These are phyloP conservation scores for Ceratobasidium theobromae DNA, from an alignment of 1,284 basidiomycete genomes.

Conservation along the genomic window DNA sequence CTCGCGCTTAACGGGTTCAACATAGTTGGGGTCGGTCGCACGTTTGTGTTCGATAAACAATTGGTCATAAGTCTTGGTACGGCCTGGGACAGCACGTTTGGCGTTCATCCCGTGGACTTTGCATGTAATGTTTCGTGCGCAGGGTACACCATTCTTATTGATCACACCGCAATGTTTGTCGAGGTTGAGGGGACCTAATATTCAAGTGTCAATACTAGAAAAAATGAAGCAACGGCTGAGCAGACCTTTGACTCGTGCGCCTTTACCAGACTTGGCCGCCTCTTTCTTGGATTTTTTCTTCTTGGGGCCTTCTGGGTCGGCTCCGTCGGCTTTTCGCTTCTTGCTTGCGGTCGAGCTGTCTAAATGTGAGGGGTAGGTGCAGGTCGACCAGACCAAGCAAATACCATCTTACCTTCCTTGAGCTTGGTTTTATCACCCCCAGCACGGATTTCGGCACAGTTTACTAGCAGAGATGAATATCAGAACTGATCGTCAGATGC, in stretches of 20 bases:
- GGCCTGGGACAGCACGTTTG: constrained; percentile 88
- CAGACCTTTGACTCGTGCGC: constrained; percentile 67
- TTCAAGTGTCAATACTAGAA: constrained; percentile 3
- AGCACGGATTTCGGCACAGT: constrained; percentile 61
- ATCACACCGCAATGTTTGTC: constrained; percentile 97
- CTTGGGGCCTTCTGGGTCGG: constrained; percentile 50
- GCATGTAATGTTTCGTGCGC: constrained; percentile 96
- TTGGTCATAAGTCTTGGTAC: constrained; percentile 83
- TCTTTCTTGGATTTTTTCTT: constrained; percentile 77
- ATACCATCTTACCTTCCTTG: constrained; percentile 54
- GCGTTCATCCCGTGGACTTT: constrained; percentile 98
- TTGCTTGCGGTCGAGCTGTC: constrained; percentile 47
- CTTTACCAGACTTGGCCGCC: constrained; percentile 54
- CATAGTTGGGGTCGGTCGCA: constrained; percentile 87
- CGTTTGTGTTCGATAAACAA: constrained; percentile 92
- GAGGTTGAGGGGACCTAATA: constrained; percentile 72
- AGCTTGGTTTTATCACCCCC: constrained; percentile 54
- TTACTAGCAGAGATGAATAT: constrained; percentile 37
- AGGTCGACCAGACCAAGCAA: constrained; percentile 23
- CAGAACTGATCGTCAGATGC: not conserved
- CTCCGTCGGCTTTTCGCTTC: constrained; percentile 70
- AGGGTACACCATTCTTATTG: constrained; percentile 92
- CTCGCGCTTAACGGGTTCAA: constrained; percentile 86
- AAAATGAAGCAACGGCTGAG: not conserved
- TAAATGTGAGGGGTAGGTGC: constrained; percentile 18